Conservation (phyloP, 2,329 filamentous ascomycete species). For the Calonectria montana region DNA sequence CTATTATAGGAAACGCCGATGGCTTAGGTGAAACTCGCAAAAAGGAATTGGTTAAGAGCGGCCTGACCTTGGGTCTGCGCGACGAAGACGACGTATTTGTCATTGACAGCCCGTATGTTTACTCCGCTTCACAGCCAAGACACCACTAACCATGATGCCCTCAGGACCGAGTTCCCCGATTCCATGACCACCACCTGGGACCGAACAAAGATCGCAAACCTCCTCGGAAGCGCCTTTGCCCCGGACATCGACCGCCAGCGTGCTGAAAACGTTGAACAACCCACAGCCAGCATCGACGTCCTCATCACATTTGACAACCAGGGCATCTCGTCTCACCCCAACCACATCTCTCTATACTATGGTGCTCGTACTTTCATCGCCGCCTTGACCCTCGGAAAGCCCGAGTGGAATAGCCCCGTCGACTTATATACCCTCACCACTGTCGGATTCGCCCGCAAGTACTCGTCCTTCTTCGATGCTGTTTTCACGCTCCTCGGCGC, state of each 20-base stretch:
- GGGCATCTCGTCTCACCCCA: slow-evolving; percentile 90
- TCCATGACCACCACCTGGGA: slow-evolving; percentile 88
- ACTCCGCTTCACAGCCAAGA: not conserved
- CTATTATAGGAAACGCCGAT: slow-evolving; percentile 77
- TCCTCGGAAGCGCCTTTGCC: slow-evolving; percentile 80
- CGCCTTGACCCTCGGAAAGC: slow-evolving; percentile 70
- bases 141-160: not conserved
- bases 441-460: slow-evolving; percentile 82
- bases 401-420: slow-evolving; percentile 78
- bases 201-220: slow-evolving; percentile 72
- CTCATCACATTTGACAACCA: slow-evolving; percentile 89
- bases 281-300: slow-evolving; percentile 75
- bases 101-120: slow-evolving; percentile 77
- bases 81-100: slow-evolving; percentile 84
- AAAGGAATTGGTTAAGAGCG: slow-evolving; percentile 86
- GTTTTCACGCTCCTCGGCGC: slow-evolving; percentile 73
- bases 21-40: slow-evolving; percentile 86
- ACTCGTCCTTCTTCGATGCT: slow-evolving; percentile 79
- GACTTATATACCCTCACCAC: slow-evolving; percentile 87
- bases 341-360: slow-evolving; percentile 90
- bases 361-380: slow-evolving; percentile 81
- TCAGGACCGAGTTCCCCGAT: slow-evolving; percentile 78
- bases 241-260: slow-evolving; percentile 64
- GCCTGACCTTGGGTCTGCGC: slow-evolving; percentile 78
- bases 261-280: slow-evolving; percentile 47